Evolutionary conservation across 345 rosid species (phyloP).

Genomic region (Pugionium dolabratum): DNA sequence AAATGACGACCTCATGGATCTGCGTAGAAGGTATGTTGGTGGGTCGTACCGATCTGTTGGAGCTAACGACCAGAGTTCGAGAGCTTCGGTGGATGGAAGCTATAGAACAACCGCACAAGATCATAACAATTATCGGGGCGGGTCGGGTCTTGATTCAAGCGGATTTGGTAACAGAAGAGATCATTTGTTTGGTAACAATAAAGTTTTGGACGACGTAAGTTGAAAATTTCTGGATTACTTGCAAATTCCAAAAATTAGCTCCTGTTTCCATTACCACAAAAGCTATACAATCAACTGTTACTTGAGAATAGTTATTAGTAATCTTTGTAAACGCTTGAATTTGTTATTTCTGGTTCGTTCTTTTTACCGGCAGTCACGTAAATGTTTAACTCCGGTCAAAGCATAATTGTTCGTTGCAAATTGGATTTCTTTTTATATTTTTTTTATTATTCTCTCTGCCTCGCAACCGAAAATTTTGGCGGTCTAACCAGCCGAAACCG

Average conservation of each 20-base stretch:
- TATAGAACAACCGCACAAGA: constrained; percentile 58
- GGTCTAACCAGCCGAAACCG: not conserved
- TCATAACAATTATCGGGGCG: constrained; percentile 57
- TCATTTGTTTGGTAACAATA: constrained; percentile 52
- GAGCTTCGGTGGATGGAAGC: constrained; percentile 60
- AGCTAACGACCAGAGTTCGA: constrained; percentile 50
- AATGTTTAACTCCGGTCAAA: constrained; percentile 14
- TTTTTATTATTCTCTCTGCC: not conserved
- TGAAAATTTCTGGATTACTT: constrained; percentile 30
- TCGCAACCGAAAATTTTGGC: not conserved
- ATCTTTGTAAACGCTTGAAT: constrained; percentile 15
- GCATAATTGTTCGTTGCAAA: not conserved
- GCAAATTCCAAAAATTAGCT: constrained; percentile 9
- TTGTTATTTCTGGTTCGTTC: not conserved
- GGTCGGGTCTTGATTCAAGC: constrained; percentile 55
- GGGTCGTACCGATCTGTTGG: constrained; percentile 56
- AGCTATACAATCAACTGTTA: not conserved
- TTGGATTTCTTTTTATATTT: not conserved
- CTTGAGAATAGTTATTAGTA: constrained; percentile 5
- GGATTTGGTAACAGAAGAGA: constrained; percentile 78
- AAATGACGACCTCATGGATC: constrained; percentile 59
- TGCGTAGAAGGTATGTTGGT: constrained; percentile 61
- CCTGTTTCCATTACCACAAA: too few relatives aligned
- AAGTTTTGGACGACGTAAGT: constrained; percentile 57
- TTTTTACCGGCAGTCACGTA: not conserved